Base-by-base conservation (phyloP, 2,329 filamentous ascomycete genomes). In the Colletotrichum lentis region DNA sequence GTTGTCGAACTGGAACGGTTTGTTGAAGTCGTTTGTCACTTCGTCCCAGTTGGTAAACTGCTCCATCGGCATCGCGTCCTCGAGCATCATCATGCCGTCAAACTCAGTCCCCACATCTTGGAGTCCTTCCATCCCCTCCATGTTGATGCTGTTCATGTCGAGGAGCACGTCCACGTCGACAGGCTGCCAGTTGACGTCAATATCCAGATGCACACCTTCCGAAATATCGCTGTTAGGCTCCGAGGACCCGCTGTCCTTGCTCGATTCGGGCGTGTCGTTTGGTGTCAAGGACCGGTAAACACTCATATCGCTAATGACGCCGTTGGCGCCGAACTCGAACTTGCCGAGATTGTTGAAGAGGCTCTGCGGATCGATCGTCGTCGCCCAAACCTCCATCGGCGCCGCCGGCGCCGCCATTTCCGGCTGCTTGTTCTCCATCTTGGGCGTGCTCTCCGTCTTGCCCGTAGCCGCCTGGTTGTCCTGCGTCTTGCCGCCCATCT, bases 211-310 rank as follows among this genome's bases (percentile, higher is more conserved):
- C 3, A 83, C 80, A 5, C 80, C 81, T 64, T 90, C 88, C 3
- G 86, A 83, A 20, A 89, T 84, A 71, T 90, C 88, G 73, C 86
- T 89, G 69, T 84, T 89, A 11, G 86, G 85, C 72, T 90, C 87
- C 47, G 87, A 88, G 10, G 80, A 76, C 4, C 85, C 83, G 71
- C 83, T 84, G 64, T 90, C 87, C 74, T 89, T 88, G 76, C 82
- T 86, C 2, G 87, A 90, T 71, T 89, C 88, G 0, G 88, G 88
- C 8, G 88, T 90, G 73, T 90, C 86, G 68, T 88, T 87, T 0
- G 87, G 87, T 27, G 87, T 87, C 64, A 85, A 78, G 1, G 84
- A 82, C 22, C 84, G 83, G 72, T 87, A 88, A 10, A 85, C 78
- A 62, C 77, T 81, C 74, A 85, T 82, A 69, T 89, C 85, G 14